Percentiles rank a stretch among this genome's conserved stretches.
Conservation (phyloP, 2,329 filamentous ascomycete genomes). For the Thelonectria rubi region DNA sequence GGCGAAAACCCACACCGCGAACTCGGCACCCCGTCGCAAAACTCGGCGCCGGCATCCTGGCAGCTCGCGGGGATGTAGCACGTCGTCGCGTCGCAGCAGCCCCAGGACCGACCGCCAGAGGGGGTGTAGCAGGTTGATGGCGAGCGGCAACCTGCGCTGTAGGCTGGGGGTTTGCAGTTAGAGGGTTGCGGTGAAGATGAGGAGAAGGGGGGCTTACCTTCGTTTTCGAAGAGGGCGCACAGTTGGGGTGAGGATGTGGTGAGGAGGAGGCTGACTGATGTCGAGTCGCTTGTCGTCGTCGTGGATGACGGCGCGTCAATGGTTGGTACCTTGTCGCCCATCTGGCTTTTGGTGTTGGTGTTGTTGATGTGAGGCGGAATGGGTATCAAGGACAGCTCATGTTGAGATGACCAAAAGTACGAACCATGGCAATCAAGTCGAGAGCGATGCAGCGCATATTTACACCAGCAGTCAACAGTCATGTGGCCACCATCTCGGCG, state of each 20-base stretch:
- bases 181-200: not conserved
- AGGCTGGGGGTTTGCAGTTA: not conserved
- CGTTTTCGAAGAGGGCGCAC: not conserved
- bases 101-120: not conserved
- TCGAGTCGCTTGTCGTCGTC: not conserved
- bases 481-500: not conserved
- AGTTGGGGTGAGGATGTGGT: not conserved
- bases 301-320: not conserved
- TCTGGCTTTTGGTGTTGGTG: too few relatives aligned
- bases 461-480: not conserved
- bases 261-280: too few relatives aligned
- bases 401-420: too few relatives aligned
- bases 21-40: not conserved
- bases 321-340: too few relatives aligned
- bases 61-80: slow-evolving; percentile 9
- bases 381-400: too few relatives aligned
- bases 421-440: too few relatives aligned
- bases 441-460: not conserved
- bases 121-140: slow-evolving; percentile 1
- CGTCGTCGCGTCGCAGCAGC: not conserved
- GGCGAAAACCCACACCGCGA: not conserved
- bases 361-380: too few relatives aligned
- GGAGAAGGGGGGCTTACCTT: not conserved
- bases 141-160: not conserved
- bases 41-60: slow-evolving; percentile 7